These are phyloP conservation scores for Handroanthus guayacan DNA, from an alignment of 257 asterid genomes.

Conservation along the genomic window DNA sequence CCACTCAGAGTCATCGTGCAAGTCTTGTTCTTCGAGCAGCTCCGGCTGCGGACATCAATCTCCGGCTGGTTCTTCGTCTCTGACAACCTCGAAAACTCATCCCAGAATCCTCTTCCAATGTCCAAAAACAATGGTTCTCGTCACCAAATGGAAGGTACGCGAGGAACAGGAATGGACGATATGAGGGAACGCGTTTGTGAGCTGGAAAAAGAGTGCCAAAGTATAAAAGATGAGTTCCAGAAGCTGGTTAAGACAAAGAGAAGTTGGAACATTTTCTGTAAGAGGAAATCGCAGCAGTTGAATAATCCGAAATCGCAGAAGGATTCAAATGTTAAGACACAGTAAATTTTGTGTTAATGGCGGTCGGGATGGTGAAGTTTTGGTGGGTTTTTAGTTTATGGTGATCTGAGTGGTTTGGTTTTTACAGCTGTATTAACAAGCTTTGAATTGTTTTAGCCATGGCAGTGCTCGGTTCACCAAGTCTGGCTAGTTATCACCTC, in stretches of 20 bases:
- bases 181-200: slow-evolving; percentile 77
- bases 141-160: slow-evolving; percentile 27
- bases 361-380: slow-evolving; percentile 12
- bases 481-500: too few species aligned
- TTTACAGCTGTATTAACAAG: too few species aligned
- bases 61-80: slow-evolving; percentile 90
- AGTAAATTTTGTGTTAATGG: slow-evolving; percentile 7
- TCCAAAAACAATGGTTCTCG: slow-evolving; percentile 42
- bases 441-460: too few species aligned
- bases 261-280: slow-evolving; percentile 80
- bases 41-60: slow-evolving; percentile 79
- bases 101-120: slow-evolving; percentile 53
- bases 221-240: slow-evolving; percentile 74
- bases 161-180: slow-evolving; percentile 54
- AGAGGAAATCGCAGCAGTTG: slow-evolving; percentile 54
- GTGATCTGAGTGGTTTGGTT: too few species aligned
- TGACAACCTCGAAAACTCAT: slow-evolving; percentile 66
- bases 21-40: slow-evolving; percentile 90
- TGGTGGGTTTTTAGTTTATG: too few species aligned
- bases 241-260: slow-evolving; percentile 66
- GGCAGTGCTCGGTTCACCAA: too few species aligned
- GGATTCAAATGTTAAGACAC: slow-evolving; percentile 29
- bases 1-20: slow-evolving; percentile 90
- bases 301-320: slow-evolving; percentile 32
- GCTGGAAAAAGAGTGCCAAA: slow-evolving; percentile 83